Conservation (phyloP, 768 basidiomycete species). For the Naganishia onofrii region DNA sequence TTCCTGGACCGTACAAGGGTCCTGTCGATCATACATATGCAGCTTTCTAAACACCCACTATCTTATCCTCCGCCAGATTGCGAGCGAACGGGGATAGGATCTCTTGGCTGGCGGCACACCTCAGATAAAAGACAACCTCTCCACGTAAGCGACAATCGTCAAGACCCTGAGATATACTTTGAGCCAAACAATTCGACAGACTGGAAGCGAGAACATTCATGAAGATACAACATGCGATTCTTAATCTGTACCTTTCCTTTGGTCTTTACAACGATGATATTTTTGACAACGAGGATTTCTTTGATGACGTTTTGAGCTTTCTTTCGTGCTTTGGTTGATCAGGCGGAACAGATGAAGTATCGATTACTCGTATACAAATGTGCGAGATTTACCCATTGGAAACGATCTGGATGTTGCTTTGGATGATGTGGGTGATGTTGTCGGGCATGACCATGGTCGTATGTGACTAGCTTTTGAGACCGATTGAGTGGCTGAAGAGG, state of each 20-base stretch:
- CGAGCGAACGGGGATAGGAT: too few species aligned
- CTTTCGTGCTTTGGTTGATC: background rate
- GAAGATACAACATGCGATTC: background rate
- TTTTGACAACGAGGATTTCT: constrained; percentile 2
- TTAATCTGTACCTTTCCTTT: background rate
- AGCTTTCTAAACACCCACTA: too few species aligned
- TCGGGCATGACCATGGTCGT: background rate
- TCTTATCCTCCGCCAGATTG: too few species aligned
- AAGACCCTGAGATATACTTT: too few species aligned
- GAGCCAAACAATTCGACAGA: too few species aligned
- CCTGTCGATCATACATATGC: too few species aligned
- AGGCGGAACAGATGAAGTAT: background rate
- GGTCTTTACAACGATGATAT: background rate
- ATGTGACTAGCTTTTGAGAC: constrained; percentile 17
- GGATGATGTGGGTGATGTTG: background rate
- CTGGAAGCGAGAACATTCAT: background rate
- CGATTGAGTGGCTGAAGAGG: background rate
- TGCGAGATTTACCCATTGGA: background rate
- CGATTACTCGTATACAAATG: constrained; percentile 1
- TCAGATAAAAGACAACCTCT: too few species aligned
- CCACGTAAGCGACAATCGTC: too few species aligned
- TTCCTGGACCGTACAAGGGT: too few species aligned
- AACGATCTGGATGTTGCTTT: background rate
- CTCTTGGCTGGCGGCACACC: too few species aligned
- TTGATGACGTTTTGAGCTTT: background rate